Percentiles rank a stretch among this genome's conserved stretches.
Conservation (phyloP, 1,284 basidiomycete genomes). For the Heterobasidion occidentale region DNA sequence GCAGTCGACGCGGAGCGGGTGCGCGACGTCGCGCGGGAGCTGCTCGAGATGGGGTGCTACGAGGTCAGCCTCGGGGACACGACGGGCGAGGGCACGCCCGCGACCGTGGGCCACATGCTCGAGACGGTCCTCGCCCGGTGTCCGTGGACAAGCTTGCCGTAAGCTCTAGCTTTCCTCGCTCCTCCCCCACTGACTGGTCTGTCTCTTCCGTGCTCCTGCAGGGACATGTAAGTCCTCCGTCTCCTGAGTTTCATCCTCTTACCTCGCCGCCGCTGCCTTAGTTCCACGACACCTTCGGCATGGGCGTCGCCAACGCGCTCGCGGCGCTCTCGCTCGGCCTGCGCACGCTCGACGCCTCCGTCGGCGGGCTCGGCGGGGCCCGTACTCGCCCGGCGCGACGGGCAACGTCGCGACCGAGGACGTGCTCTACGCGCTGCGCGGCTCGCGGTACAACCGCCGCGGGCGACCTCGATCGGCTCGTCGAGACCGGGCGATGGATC, state of each 20-base stretch:
- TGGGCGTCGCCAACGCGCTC: slow-evolving; percentile 69
- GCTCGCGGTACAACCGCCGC: slow-evolving; percentile 43
- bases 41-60: slow-evolving; percentile 90
- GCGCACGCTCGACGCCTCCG: slow-evolving; percentile 64
- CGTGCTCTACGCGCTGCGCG: slow-evolving; percentile 77
- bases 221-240: too few species aligned
- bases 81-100: slow-evolving; percentile 80
- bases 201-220: too few species aligned
- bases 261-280: slow-evolving; percentile 5
- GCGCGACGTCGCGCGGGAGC: slow-evolving; percentile 59
- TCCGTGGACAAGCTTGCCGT: slow-evolving; percentile 63
- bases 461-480: slow-evolving; percentile 48
- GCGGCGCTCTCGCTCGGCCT: slow-evolving; percentile 59
- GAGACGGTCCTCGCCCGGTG: slow-evolving; percentile 61
- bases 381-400: slow-evolving; percentile 91
- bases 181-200: too few species aligned
- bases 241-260: too few species aligned
- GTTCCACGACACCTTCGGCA: slow-evolving; percentile 85
- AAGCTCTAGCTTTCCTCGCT: slow-evolving; percentile 24
- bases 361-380: slow-evolving; percentile 89
- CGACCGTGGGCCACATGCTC: slow-evolving; percentile 66
- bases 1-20: slow-evolving; percentile 63
- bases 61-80: slow-evolving; percentile 92
- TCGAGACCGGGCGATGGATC: slow-evolving; percentile 79
- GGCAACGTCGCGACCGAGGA: slow-evolving; percentile 94